Evolutionary conservation across 202 grass and related monocot genomes (phyloP), one percentile per base, ranked within the genome.

Genomic region (Digitaria exilis): DNA sequence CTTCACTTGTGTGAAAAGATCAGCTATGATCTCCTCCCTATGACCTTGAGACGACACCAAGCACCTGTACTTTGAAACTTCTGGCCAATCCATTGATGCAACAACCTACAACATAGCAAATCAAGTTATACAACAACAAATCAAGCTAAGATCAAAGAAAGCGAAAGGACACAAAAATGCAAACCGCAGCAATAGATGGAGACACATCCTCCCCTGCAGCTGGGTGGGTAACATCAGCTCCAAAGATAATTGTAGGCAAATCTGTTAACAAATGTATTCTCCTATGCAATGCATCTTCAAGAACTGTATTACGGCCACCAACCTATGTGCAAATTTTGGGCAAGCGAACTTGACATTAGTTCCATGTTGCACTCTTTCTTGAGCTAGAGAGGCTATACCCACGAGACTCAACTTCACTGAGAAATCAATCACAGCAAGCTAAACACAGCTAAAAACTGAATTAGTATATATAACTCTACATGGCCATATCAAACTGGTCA

Each of bases 21-120:
- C 65, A 63, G 57, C 1, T 71, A 95, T 95, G 41, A 92, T 90
- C 51, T 90, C 93, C 18, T 90, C 10, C 52, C 89, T 85, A 28
- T 75, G 87, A 39, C 18, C 13, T 82, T 92, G 93, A 44, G 90
- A 87, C 80, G 87, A 90, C 22, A 95, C 69, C 46, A 92, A 81
- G 42, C 90, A 89, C 70, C 65, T 95, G 74, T 95, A 95, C 58
- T 80, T 95, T 5, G 87, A 84, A 41, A 88, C 87, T 82, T 90
- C 79, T n/a, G 93, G 93, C 93, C 93, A 95, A 77, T 92, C 90
- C 65, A 92, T 95, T 6, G 90, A 92, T 48, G 85, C 93, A 74
- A 95, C 87, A 34, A 95, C 87, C 93, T 95, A 60, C 17, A 7
- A 52, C 21, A 22, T 66, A 35, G n/a, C 34, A 41, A 39, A 61